Percentiles rank a stretch among this genome's conserved stretches.
phyloP scores from a whole-genome alignment of 2,329 filamentous ascomycete species.

The Seiridium cupressi region DNA sequence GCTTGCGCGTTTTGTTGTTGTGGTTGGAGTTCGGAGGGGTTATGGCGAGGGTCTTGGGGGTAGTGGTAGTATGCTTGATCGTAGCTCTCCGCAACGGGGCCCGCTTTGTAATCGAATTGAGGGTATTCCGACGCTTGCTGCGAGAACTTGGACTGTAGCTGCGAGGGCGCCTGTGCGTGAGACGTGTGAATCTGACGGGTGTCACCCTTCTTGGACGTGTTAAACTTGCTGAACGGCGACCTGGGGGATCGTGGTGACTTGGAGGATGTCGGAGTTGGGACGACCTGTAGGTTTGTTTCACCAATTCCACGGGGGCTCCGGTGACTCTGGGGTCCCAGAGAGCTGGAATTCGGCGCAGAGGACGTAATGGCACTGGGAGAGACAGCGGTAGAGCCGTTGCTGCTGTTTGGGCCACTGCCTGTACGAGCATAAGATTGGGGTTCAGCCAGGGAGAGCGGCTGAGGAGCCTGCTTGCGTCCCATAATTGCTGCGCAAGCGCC shows the following conservation, averaged over 20 bases:
- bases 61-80: conserved; percentile 10
- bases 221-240: conserved; percentile 30
- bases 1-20: conserved; percentile 4
- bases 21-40: conserved; percentile 1
- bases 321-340: not conserved
- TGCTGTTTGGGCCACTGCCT: conserved; percentile 19
- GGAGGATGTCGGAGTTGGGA: conserved; percentile 21
- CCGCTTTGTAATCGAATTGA: conserved; percentile 11
- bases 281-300: conserved; percentile 21
- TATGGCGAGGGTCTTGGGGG: not conserved
- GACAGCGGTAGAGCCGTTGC: conserved; percentile 9
- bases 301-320: not conserved
- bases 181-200: conserved; percentile 8
- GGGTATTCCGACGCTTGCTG: conserved; percentile 1
- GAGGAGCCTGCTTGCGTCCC: conserved; percentile 58
- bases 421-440: conserved; percentile 32
- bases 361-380: conserved; percentile 13
- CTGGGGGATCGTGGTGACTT: conserved; percentile 29
- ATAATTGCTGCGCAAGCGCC: conserved; percentile 31
- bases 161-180: conserved; percentile 2
- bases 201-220: conserved; percentile 22
- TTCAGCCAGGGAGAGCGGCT: conserved; percentile 54
- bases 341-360: conserved; percentile 1
- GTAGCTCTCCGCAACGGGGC: conserved; percentile 6
- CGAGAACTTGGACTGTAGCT: conserved; percentile 6